Percentiles rank a stretch among this genome's conserved stretches.
phyloP scores from a whole-genome alignment of 2,329 filamentous ascomycete species.

The Exophiala spinifera region DNA sequence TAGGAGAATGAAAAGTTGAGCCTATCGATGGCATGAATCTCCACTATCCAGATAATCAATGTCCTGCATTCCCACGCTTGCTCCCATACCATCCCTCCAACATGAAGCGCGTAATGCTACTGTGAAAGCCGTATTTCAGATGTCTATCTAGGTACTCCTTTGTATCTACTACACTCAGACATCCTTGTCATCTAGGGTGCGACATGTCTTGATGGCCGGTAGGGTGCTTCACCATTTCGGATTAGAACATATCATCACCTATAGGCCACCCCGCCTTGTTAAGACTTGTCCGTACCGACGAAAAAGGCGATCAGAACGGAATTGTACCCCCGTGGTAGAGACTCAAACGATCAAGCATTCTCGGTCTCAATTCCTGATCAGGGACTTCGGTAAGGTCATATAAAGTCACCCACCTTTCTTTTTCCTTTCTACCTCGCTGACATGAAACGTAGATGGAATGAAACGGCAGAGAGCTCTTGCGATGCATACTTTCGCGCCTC shows the following conservation, averaged over 20 bases:
- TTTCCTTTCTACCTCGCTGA: not conserved
- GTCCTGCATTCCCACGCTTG: no score
- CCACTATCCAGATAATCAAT: no score
- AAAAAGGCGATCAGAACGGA: no score
- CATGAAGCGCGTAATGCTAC: no score
- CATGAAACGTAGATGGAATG: not conserved
- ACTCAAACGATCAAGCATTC: no score
- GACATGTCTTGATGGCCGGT: not conserved
- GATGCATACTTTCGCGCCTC: conserved; percentile 1
- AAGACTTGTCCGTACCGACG: no score
- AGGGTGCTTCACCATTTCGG: not conserved
- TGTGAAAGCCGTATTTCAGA: no score
- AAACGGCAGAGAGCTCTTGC: not conserved
- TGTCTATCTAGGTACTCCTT: no score
- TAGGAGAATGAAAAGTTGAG: conserved; percentile 24
- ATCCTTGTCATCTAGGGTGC: not conserved
- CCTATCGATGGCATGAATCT: conserved; percentile 6
- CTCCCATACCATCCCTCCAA: no score
- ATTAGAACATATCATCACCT: not conserved
- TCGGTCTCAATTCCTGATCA: no score
- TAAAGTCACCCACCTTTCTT: not conserved
- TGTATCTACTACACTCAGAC: no score
- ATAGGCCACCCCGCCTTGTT: not conserved
- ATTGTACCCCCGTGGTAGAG: no score
- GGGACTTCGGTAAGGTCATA: not conserved